Evolutionary conservation across 139 green algal genomes (phyloP).

Genomic region (Ostreobium quekettii): DNA sequence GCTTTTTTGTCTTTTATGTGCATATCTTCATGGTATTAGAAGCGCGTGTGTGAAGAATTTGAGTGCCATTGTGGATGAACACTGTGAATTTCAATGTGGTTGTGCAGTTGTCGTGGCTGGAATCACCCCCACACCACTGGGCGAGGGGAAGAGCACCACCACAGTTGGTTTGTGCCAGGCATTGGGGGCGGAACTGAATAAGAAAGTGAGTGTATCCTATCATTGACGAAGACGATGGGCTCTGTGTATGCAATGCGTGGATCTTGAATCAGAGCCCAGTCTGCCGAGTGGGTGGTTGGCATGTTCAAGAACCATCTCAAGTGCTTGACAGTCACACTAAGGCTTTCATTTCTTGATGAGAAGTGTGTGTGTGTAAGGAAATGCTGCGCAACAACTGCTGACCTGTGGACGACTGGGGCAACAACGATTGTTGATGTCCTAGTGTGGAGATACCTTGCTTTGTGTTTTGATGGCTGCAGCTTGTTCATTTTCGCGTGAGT

Average conservation of each 20-base stretch:
- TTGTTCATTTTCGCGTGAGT: too few relatives aligned
- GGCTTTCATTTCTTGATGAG: not conserved
- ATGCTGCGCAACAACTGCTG: too few relatives aligned
- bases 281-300: too few relatives aligned
- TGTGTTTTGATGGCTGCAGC: too few relatives aligned
- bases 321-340: too few relatives aligned
- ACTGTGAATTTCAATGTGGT: not conserved
- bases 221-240: not conserved
- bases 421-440: too few relatives aligned
- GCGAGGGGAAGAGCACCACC: slow-evolving; percentile 91
- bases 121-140: slow-evolving; percentile 94
- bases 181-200: slow-evolving; percentile 76
- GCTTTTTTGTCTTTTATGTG: not conserved
- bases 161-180: slow-evolving; percentile 96
- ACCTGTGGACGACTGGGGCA: too few relatives aligned
- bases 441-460: too few relatives aligned
- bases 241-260: too few relatives aligned
- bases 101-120: slow-evolving; percentile 87
- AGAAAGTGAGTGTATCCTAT: slow-evolving; percentile 59
- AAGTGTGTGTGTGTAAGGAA: not conserved
- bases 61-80: not conserved
- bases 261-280: too few relatives aligned
- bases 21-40: slow-evolving; percentile 10
- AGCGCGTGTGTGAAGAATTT: not conserved
- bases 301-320: too few relatives aligned